phyloP scores from a whole-genome alignment of 345 rosid genomes.

The Iberis pinnata region DNA sequence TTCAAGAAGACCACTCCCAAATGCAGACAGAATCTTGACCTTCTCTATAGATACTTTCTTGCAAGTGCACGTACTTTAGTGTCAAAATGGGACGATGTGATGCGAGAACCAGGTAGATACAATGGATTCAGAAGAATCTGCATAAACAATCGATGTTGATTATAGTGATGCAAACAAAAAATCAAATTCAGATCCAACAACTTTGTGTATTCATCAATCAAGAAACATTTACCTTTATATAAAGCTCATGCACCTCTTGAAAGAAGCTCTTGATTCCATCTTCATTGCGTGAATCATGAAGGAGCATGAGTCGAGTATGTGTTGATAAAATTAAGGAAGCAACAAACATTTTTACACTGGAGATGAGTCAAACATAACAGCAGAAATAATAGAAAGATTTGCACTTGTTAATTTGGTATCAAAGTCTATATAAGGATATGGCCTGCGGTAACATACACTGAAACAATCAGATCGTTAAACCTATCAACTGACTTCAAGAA shows the following conservation, averaged over 20 bases:
- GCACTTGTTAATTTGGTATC: neutral
- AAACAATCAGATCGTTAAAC: constrained; percentile 87
- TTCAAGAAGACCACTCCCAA: no score
- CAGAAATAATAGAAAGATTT: neutral
- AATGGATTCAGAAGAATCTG: constrained; percentile 91
- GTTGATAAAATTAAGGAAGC: constrained; percentile 40
- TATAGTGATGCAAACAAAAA: neutral
- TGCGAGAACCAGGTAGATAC: constrained; percentile 87
- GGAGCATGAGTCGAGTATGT: constrained; percentile 93
- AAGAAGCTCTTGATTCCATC: constrained; percentile 94
- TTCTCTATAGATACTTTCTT: constrained; percentile 65
- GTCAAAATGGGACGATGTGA: constrained; percentile 80
- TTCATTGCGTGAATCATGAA: constrained; percentile 89
- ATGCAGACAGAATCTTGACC: constrained; percentile 1
- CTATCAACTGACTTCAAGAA: constrained; percentile 86
- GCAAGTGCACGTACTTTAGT: constrained; percentile 93
- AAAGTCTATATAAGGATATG: constrained; percentile 74
- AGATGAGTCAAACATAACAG: neutral
- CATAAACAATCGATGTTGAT: neutral
- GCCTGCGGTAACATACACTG: constrained; percentile 93
- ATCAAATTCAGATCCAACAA: neutral
- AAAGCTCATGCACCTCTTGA: constrained; percentile 38
- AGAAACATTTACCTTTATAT: constrained; percentile 18
- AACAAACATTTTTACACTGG: neutral
- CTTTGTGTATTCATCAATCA: neutral